Evolutionary conservation across 2,329 filamentous ascomycete genomes (phyloP).

Genomic region (Calonectria ilicicola): DNA sequence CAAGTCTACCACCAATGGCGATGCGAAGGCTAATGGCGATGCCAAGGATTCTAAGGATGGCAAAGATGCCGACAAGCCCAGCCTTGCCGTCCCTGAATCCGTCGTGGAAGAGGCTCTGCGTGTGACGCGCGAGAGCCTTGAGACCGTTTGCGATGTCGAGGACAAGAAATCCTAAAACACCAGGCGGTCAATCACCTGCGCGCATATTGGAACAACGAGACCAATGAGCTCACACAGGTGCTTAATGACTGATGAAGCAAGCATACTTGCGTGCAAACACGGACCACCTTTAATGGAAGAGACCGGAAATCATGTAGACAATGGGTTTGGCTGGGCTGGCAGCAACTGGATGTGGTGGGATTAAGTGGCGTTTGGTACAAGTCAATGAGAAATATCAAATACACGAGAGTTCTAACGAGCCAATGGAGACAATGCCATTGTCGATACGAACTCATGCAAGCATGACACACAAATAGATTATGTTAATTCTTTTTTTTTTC

Average conservation of each 20-base stretch:
- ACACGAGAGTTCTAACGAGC: background rate
- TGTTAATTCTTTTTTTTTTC: constrained; percentile 30
- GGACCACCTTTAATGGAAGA: background rate
- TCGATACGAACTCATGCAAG: constrained; percentile 36
- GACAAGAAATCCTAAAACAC: constrained; percentile 35
- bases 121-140: constrained; percentile 69
- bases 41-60: constrained; percentile 31
- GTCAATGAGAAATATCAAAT: constrained; percentile 6
- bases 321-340: constrained; percentile 6
- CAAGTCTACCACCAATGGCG: constrained; percentile 50
- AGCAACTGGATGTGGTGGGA: background rate
- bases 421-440: constrained; percentile 24
- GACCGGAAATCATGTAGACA: background rate
- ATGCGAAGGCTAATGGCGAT: constrained; percentile 42
- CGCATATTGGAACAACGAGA: constrained; percentile 1
- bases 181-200: background rate
- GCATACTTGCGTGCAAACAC: background rate
- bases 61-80: constrained; percentile 36
- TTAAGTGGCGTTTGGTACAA: constrained; percentile 8
- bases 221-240: background rate
- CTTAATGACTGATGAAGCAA: background rate
- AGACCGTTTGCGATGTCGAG: constrained; percentile 58
- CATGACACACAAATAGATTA: constrained; percentile 35
- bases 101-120: constrained; percentile 74
- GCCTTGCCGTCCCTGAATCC: constrained; percentile 67